phyloP scores from a whole-genome alignment of 371 early-diverging fungal species.

The Rhizomucor pusillus region DNA sequence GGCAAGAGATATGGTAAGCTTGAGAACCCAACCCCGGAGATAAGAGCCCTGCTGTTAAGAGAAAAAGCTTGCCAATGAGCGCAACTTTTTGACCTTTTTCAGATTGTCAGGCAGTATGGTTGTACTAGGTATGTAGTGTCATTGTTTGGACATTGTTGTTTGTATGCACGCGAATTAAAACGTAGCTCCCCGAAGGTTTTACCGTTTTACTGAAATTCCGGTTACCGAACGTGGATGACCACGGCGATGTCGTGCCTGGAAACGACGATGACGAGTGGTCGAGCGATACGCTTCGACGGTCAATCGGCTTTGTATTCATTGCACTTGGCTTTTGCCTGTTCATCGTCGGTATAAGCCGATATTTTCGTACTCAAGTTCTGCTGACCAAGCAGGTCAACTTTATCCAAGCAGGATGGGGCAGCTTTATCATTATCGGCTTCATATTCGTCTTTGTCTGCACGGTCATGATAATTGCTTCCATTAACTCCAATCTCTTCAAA shows the following conservation, averaged over 20 bases:
- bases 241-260: neutral
- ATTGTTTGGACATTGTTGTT: too few species aligned
- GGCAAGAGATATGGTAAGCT: constrained; percentile 14
- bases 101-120: constrained; percentile 36
- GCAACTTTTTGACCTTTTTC: constrained; percentile 45
- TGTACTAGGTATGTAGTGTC: constrained; percentile 30
- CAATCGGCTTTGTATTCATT: constrained; percentile 37
- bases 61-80: constrained; percentile 40
- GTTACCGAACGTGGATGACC: constrained; percentile 18
- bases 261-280: constrained; percentile 5
- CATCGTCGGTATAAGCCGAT: constrained; percentile 31
- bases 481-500: constrained; percentile 8
- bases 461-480: constrained; percentile 34
- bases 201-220: constrained; percentile 38
- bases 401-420: constrained; percentile 41
- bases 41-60: too few species aligned
- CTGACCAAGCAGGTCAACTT: constrained; percentile 24
- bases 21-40: too few species aligned
- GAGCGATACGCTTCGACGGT: constrained; percentile 6
- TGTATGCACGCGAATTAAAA: too few species aligned
- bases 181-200: constrained; percentile 20
- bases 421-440: constrained; percentile 23
- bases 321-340: constrained; percentile 29
- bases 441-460: constrained; percentile 32
- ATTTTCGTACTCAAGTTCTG: constrained; percentile 34